Base-by-base conservation (phyloP, 352 stramenopile species). In the Phytopythium chamaehyphon region DNA sequence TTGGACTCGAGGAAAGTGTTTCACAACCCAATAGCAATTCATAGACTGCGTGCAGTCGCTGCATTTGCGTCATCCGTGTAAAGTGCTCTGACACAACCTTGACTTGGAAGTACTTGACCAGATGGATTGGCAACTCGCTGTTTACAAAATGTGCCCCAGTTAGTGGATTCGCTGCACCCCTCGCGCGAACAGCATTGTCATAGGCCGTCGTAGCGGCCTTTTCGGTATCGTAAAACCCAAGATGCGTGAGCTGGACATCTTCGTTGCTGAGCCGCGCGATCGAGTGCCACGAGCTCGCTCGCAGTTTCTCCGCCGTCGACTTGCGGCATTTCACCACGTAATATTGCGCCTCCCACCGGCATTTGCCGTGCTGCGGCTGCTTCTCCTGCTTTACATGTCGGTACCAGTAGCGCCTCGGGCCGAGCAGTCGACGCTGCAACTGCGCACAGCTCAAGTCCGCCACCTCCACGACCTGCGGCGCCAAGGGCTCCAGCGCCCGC, bases 391-490 rank as follows among this genome's bases (percentile, higher is more conserved):
- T 90, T 2, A 93, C 51, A 3, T 56, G 76, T 1, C 71, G 62
- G 39, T 73, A 83, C 79, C 83, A 91, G 55, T 90, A 93, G 55
- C 74, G 62, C 21, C 67, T 79, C 1, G 72, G 60, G 8, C 83
- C 83, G 0, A 91, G 50, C 5, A 91, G 49, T 18, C 61, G 62
- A 19, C 78, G 80, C 56, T 93, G 83, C 31, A 93, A 43, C 31
- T 71, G 62, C 2, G 66, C 65, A n/a, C 64, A 73, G 54, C 69
- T 90, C 47, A 75, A 54, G n/a, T 88, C 76, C 11, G n/a, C 40
- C 31, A 71, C 58, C 24, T 70, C 54, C 6, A 73, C 31, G 2
- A 62, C 54, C 36, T 19, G 28, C 19, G 61, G 51, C 40, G 38
- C 33, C 10, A 73, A 40, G 16, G 42, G 1, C 21, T 19, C 3